Evolutionary conservation across 106 monocot species (phyloP).

Genomic region (Phalaenopsis aphrodite): DNA sequence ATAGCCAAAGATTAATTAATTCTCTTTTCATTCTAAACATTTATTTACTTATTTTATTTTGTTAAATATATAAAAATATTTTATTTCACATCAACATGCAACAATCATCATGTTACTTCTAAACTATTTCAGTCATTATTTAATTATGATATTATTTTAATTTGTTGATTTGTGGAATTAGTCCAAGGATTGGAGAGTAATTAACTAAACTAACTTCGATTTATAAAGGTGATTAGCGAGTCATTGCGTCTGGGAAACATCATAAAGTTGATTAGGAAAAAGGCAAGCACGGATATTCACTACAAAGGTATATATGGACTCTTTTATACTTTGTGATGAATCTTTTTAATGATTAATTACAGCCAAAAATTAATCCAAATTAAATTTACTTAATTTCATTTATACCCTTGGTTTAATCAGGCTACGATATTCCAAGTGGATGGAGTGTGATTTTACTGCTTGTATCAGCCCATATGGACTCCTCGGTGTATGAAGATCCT

Average conservation of each 20-base stretch:
- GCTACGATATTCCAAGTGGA: constrained; percentile 4
- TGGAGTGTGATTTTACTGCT: background rate
- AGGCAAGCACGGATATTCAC: constrained; percentile 39
- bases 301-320: constrained; percentile 18
- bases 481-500: background rate
- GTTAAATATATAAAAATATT: too few relatives aligned
- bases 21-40: too few relatives aligned
- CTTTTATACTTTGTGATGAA: too few relatives aligned
- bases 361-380: too few relatives aligned
- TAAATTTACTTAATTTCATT: background rate
- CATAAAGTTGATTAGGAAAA: constrained; percentile 67
- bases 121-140: too few relatives aligned
- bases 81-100: too few relatives aligned
- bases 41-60: too few relatives aligned
- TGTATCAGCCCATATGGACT: constrained; percentile 1
- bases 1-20: too few relatives aligned
- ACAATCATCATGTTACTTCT: too few relatives aligned
- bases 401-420: background rate
- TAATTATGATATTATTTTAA: too few relatives aligned
- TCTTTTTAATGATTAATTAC: background rate
- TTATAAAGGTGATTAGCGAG: constrained; percentile 77
- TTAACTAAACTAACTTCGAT: background rate
- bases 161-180: background rate
- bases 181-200: background rate
- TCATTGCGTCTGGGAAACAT: constrained; percentile 80